phyloP scores from a whole-genome alignment of 257 asterid species.

The Solanum etuberosum region DNA sequence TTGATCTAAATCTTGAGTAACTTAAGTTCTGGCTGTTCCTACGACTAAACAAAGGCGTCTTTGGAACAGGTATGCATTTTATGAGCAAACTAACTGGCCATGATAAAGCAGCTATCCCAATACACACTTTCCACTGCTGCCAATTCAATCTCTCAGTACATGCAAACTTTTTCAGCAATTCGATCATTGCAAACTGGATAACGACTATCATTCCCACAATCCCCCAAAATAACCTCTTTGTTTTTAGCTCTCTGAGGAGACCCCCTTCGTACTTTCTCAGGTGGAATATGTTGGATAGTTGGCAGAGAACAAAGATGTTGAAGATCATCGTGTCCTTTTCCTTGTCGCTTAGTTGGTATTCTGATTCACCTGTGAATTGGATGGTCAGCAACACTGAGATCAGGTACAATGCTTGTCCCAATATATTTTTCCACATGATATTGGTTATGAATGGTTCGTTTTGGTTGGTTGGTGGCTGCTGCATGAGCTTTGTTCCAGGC shows the following conservation, averaged over 20 bases:
- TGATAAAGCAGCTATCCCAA: conserved; percentile 29
- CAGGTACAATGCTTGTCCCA: conserved; percentile 52
- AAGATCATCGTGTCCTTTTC: conserved; percentile 17
- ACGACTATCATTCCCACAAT: conserved; percentile 27
- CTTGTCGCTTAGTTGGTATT: conserved; percentile 15
- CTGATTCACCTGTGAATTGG: conserved; percentile 40
- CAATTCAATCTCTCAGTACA: conserved; percentile 35
- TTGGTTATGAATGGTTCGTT: conserved; percentile 47
- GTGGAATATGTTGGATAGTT: neutral
- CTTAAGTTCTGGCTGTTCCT: neutral
- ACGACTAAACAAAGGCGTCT: neutral
- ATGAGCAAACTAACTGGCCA: conserved; percentile 44
- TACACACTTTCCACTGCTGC: conserved; percentile 39
- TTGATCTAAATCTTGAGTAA: neutral
- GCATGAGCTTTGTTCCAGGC: conserved; percentile 35
- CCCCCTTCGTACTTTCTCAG: neutral
- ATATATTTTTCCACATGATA: conserved; percentile 54
- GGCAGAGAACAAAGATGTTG: conserved; percentile 4
- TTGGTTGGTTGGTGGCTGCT: conserved; percentile 28
- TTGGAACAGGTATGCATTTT: conserved; percentile 33
- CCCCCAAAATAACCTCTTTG: conserved; percentile 34
- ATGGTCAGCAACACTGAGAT: conserved; percentile 32
- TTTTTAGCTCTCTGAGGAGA: neutral
- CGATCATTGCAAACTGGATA: conserved; percentile 46
- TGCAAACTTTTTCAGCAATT: conserved; percentile 38